Percentiles rank a stretch among this genome's conserved stretches.
Conservation (phyloP, 1,284 basidiomycete species). For the Leccinum holopus region DNA sequence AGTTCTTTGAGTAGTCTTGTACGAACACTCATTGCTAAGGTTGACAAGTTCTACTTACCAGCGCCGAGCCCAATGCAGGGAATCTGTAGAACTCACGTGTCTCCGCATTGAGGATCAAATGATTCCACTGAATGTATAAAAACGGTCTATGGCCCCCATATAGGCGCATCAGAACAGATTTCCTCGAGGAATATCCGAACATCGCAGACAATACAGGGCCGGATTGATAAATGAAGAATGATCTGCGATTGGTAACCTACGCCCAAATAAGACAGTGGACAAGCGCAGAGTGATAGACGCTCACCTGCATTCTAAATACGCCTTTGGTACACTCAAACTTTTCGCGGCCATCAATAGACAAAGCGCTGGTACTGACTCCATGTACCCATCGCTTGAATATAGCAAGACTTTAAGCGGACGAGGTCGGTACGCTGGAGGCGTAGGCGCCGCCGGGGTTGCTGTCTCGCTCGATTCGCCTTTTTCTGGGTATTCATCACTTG, state of each 20-base stretch:
- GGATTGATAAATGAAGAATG: slow-evolving; percentile 89
- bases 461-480: slow-evolving; percentile 4
- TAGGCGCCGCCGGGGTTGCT: not conserved
- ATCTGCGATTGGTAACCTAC: slow-evolving; percentile 64
- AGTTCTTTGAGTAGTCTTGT: too few relatives aligned
- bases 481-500: not conserved
- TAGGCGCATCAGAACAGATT: too few relatives aligned
- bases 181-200: too few relatives aligned
- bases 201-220: slow-evolving; percentile 29
- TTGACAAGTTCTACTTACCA: too few relatives aligned
- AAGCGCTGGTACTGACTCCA: slow-evolving; percentile 88
- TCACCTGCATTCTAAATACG: slow-evolving; percentile 80
- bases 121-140: too few relatives aligned
- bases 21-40: too few relatives aligned
- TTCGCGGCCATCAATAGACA: slow-evolving; percentile 85
- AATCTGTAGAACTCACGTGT: too few relatives aligned
- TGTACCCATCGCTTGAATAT: slow-evolving; percentile 82
- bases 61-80: too few relatives aligned
- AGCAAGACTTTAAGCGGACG: slow-evolving; percentile 71
- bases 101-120: too few relatives aligned
- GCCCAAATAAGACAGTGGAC: not conserved
- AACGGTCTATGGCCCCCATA: too few relatives aligned
- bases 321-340: slow-evolving; percentile 74
- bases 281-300: not conserved
- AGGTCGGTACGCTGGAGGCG: slow-evolving; percentile 28